Conservation (phyloP, 495 filamentous ascomycete genomes). For the Penicillium taxi region DNA sequence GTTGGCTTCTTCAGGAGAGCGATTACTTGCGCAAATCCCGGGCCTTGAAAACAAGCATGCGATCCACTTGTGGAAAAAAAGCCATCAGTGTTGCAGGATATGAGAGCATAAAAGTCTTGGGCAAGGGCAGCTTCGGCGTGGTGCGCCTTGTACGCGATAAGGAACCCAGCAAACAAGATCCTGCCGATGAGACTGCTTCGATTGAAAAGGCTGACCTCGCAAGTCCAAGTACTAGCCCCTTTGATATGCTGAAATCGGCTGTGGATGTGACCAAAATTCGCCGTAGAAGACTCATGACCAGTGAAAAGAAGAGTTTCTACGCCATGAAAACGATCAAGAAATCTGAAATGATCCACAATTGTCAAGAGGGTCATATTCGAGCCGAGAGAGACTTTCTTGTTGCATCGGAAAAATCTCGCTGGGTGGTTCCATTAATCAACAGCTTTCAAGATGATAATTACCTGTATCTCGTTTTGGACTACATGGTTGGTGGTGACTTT, state of each 20-base stretch:
- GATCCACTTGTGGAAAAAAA: constrained; percentile 26
- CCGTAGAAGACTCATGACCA: constrained; percentile 24
- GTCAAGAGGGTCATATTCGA: constrained; percentile 85
- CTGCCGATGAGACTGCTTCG: constrained; percentile 4
- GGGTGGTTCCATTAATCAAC: constrained; percentile 81
- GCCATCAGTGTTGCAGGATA: constrained; percentile 57
- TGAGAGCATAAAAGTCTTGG: constrained; percentile 75
- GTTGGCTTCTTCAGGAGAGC: constrained; percentile 59
- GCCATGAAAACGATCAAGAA: constrained; percentile 98
- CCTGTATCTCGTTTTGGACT: constrained; percentile 93
- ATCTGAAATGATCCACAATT: constrained; percentile 77
- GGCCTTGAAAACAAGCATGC: constrained; percentile 54
- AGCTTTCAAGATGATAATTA: constrained; percentile 81
- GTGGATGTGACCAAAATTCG: constrained; percentile 18
- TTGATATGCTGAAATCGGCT: constrained; percentile 18
- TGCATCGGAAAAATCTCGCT: constrained; percentile 68
- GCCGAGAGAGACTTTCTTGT: constrained; percentile 90
- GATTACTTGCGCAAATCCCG: constrained; percentile 69
- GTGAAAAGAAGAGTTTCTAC: constrained; percentile 54
- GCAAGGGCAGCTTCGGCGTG: constrained; percentile 90
- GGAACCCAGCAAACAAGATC: background rate
- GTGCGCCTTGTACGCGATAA: constrained; percentile 75
- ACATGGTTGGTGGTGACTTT: constrained; percentile 94
- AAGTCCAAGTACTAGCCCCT: background rate
- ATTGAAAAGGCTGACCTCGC: background rate